Base-by-base conservation (phyloP, 345 rosid species). In the Rubroshorea leprosula region DNA sequence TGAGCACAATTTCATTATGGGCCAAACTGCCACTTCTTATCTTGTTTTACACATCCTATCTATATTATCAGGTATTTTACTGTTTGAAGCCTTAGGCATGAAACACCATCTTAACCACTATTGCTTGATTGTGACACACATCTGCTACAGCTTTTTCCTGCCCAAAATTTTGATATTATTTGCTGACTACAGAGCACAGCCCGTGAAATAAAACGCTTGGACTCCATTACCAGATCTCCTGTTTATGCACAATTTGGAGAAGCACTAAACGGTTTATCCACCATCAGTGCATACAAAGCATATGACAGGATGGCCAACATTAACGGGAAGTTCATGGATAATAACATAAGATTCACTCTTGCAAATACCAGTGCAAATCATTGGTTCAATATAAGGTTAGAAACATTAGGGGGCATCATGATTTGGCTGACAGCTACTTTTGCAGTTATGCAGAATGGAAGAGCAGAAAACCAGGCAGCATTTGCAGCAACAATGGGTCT, bases 211-310 rank as follows among this genome's bases (percentile, higher is more conserved):
- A 92, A 82, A 71, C 96, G 96, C 65, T 55, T 93, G 68, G 99
- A 89, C 73, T 93, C 99, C 6, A 62, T 93, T 54, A 84, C 87
- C 24, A 73, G 96, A 73, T 89, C 96, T 21, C 98, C 91, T 66
- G 66, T 92, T 35, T 89, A 93, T 80, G 97, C 96, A 25, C 99
- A 86, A 63, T 82, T 89, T 64, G 96, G 99, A 57, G 99, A 93
- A 81, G 99, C 97, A 48, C 54, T 89, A 71, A 89, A 86, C 64
- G 99, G 99, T 66, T 57, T 93, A 64, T 76, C 97, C 39, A 80
- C 80, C 70, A 89, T 89, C 58, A 84, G 94, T 54, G 97, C 99
- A 39, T 93, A 84, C 68, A 85, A 85, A 80, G 97, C 96, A 45
- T 85, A 93, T 69, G 96, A 86, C 22, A 69, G 87, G 55, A 78